These are phyloP conservation scores for Fraxinus ornus DNA, from an alignment of 305 asterid genomes.

Conservation along the genomic window DNA sequence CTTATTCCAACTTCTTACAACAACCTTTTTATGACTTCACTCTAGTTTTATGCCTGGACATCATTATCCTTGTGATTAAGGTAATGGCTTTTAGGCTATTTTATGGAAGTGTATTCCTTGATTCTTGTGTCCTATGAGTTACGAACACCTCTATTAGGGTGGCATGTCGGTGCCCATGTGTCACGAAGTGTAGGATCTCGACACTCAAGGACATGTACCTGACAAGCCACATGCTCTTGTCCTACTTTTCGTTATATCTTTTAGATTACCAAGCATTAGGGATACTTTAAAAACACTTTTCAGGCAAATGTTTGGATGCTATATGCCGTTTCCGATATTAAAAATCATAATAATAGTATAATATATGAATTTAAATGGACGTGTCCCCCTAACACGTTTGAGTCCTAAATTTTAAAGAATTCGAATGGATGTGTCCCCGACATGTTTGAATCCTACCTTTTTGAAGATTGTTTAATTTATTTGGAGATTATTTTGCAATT, in stretches of 20 bases:
- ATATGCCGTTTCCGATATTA: background rate
- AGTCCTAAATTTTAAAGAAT: background rate
- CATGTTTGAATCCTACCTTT: background rate
- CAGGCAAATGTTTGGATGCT: background rate
- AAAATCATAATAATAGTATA: background rate
- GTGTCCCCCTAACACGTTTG: background rate
- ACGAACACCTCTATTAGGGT: background rate
- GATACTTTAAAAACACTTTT: background rate
- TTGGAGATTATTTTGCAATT: background rate
- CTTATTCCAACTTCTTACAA: background rate
- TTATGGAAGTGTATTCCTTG: background rate
- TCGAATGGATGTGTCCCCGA: background rate
- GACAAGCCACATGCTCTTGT: background rate
- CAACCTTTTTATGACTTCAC: background rate
- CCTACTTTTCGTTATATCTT: background rate
- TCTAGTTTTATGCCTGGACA: background rate
- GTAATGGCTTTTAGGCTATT: background rate
- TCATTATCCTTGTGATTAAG: background rate
- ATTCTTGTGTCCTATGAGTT: background rate
- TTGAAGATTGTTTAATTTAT: background rate
- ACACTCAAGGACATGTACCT: background rate
- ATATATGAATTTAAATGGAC: background rate
- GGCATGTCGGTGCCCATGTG: background rate
- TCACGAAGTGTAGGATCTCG: background rate
- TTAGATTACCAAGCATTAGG: background rate